Percentiles rank a stretch among this genome's conserved stretches.
Conservation (phyloP, 2,329 filamentous ascomycete genomes). For the Fusarium floridanum region DNA sequence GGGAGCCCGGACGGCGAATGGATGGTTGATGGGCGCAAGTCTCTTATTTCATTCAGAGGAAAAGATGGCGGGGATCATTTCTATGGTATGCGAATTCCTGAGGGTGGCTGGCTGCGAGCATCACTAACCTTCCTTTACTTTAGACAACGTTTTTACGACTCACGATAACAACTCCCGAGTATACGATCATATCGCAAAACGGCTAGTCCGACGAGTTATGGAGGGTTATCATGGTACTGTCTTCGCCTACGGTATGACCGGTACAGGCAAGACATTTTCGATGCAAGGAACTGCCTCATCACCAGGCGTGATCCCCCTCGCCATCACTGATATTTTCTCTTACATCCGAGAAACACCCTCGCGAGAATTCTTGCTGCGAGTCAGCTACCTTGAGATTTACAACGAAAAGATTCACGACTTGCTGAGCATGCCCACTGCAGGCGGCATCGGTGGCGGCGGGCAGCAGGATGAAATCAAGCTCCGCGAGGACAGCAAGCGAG, state of each 20-base stretch:
- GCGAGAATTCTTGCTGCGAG: constrained; percentile 91
- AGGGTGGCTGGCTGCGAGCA: background rate
- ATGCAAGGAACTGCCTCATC: constrained; percentile 98
- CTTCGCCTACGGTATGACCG: constrained; percentile 99
- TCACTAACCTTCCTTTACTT: constrained; percentile 54
- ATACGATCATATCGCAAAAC: constrained; percentile 94
- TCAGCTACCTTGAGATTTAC: constrained; percentile 99
- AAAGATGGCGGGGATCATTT: constrained; percentile 93
- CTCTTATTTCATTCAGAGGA: constrained; percentile 85
- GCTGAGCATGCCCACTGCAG: constrained; percentile 78
- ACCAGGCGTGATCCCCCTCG: constrained; percentile 94
- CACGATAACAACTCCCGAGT: constrained; percentile 95
- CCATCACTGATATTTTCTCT: constrained; percentile 98
- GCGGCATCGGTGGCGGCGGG: constrained; percentile 64
- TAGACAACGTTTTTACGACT: constrained; percentile 96
- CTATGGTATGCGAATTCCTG: constrained; percentile 76
- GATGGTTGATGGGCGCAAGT: constrained; percentile 88
- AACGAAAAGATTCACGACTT: constrained; percentile 98
- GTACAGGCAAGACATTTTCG: constrained; percentile 98
- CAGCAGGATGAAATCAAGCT: constrained; percentile 95
- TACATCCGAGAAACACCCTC: constrained; percentile 98
- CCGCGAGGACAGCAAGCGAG: constrained; percentile 94
- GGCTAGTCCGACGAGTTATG: constrained; percentile 95
- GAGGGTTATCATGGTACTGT: constrained; percentile 99
- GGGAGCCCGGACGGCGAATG: constrained; percentile 82